These are phyloP conservation scores for Fusarium citri DNA, from an alignment of 2,329 filamentous ascomycete genomes.

Conservation along the genomic window DNA sequence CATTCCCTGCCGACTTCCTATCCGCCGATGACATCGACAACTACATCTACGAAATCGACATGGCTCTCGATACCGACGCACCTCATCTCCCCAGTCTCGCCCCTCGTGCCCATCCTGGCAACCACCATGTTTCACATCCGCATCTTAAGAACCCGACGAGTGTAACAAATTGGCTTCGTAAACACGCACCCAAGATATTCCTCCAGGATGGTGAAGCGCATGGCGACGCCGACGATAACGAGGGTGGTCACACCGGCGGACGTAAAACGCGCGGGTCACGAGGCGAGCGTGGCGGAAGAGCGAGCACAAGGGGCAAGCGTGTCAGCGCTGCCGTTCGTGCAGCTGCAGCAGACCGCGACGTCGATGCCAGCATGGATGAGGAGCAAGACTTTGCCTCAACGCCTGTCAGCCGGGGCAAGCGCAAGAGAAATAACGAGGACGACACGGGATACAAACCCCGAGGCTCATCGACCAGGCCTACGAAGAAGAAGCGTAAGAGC, in stretches of 20 bases:
- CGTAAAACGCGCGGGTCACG: slow-evolving; percentile 53
- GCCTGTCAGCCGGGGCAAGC: slow-evolving; percentile 54
- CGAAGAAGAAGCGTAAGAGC: slow-evolving; percentile 71
- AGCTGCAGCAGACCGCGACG: slow-evolving; percentile 44
- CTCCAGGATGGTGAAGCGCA: slow-evolving; percentile 73
- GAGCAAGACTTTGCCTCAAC: slow-evolving; percentile 51
- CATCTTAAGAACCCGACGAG: slow-evolving; percentile 80
- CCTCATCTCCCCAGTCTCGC: slow-evolving; percentile 62
- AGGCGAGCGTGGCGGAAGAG: slow-evolving; percentile 54
- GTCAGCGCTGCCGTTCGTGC: slow-evolving; percentile 42
- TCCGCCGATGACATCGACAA: slow-evolving; percentile 78
- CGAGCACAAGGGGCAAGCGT: slow-evolving; percentile 55
- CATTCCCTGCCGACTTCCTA: slow-evolving; percentile 73
- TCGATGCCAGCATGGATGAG: slow-evolving; percentile 56
- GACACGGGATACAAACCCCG: slow-evolving; percentile 71
- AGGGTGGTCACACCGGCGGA: slow-evolving; percentile 46
- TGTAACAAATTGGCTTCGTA: slow-evolving; percentile 94
- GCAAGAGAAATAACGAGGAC: slow-evolving; percentile 68
- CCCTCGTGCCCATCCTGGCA: slow-evolving; percentile 57
- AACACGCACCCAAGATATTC: slow-evolving; percentile 86
- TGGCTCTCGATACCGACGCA: slow-evolving; percentile 57
- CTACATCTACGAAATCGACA: slow-evolving; percentile 75
- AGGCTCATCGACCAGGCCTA: slow-evolving; percentile 63
- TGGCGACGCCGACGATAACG: slow-evolving; percentile 55
- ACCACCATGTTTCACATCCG: slow-evolving; percentile 54